Evolutionary conservation across 257 asterid species (phyloP), one percentile per base, ranked within the genome.

Genomic region (Solanum raphanifolium): DNA sequence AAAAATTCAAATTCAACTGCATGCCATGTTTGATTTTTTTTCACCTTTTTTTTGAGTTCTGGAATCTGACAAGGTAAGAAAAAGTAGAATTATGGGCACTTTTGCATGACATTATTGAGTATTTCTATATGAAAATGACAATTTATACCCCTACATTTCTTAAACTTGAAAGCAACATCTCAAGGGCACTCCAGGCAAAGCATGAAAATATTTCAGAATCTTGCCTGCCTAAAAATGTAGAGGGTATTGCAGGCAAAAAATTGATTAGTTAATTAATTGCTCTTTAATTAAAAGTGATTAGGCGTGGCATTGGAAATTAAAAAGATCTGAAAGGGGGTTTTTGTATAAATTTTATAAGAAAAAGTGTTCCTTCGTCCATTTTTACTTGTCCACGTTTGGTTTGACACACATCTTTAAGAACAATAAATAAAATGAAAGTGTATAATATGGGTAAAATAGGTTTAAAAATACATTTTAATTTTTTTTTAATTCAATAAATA

Each of bases 231-330:
- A 43, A 68, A 86, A 68, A 86, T 88, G 89, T 60, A 36, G 84
- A 78, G 62, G 23, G 62, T 69, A 9, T 87, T 35, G n/a, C 52
- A 90, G 88, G 82, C 27, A 27, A 62, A 35, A 18, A 4, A 18
- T 65, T 86, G 62, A 85, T 91, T 86, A 87, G 72, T 83, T 52
- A 83, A 87, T 86, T 89, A 88, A 90, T 87, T 88, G 87, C n/a
- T 39, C 83, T 88, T 86, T 91, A 90, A 90, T 72, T 90, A 74
- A 65, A 88, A 65, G 88, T 82, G 58, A 90, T 89, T 91, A 93
- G 93, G 98, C 98, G 98, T 95, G 99, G 62, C 94, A 89, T 88
- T 83, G 94, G 94, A 88, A 93, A 88, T 86, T 88, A 89, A 88
- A 89, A 58, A 83, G 84, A 62, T 69, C 78, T 60, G 71, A 83